Evolutionary conservation across 371 early-diverging fungal species (phyloP), one percentile per base, ranked within the genome.

Genomic region (Apophysomyces variabilis): DNA sequence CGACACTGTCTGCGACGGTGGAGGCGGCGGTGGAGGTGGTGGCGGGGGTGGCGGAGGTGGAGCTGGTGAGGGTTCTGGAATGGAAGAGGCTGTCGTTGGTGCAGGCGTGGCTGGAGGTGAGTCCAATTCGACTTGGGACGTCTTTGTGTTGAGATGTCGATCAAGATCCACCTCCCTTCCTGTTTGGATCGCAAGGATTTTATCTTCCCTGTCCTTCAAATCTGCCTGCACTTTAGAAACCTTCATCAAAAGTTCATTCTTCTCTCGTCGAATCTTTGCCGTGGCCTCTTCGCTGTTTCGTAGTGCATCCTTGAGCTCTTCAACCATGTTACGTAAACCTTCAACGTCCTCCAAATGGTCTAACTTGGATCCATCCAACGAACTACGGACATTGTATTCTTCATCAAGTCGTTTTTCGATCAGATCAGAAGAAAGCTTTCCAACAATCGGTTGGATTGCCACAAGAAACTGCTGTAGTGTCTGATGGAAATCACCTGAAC

Each of bases 391-490:
- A 36, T 37, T 37, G 7, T 64, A 43, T n/a, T 61, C 62, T 1
- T 61, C 64, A 16, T 62, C 58, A 8, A 58, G 44, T 37, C 67
- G 58, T 54, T 47, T 47, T 56, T 56, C 26, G 16, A 13, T 32
- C 14, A 41, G 66, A 58, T 72, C 70, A 32, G 66, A 26, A 1
- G 73, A 66, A 9, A 79, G 32, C 59, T 87, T 87, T 7, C 89
- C 87, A 12, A 85, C 80, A 68, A 89, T 86, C 16, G 87, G 84
- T 38, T 85, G 85, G 5, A 80, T 79, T 35, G 81, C 78, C 7
- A 58, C 58, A n/a, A 80, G 59, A 57, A 77, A 80, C 39, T 68
- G 68, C 35, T 74, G 70, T 13, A 80, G 36, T 9, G 71, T 71
- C 60, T 72, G 54, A 62, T 76, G 56, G 66, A 79, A 65, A 70